phyloP scores from a whole-genome alignment of 352 stramenopile species.

The Globisporangium canariense region DNA sequence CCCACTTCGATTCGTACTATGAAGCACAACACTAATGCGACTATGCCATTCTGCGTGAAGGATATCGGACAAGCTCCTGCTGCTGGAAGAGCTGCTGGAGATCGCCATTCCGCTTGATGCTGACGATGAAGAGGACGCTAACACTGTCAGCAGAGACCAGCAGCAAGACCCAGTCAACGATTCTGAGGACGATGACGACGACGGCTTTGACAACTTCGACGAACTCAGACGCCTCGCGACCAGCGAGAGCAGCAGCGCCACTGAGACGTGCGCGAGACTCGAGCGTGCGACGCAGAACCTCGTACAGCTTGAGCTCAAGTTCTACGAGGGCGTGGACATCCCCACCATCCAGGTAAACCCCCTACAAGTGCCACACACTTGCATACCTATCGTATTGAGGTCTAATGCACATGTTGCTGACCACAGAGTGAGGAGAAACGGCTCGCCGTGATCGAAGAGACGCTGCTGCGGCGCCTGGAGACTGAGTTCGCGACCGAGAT shows the following conservation, averaged over 20 bases:
- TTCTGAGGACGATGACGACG: conserved; percentile 35
- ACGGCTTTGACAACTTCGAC: conserved; percentile 77
- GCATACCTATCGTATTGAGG: background rate
- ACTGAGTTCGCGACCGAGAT: conserved; percentile 86
- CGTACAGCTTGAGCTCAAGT: conserved; percentile 76
- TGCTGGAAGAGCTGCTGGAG: conserved; percentile 76
- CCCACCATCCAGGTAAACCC: conserved; percentile 53
- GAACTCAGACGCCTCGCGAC: conserved; percentile 30
- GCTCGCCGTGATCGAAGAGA: conserved; percentile 65
- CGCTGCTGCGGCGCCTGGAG: conserved; percentile 65
- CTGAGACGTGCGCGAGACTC: conserved; percentile 65
- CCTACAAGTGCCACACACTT: background rate
- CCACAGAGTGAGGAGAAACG: conserved; percentile 66
- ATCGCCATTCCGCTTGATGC: conserved; percentile 37
- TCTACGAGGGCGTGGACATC: conserved; percentile 67
- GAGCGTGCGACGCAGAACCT: conserved; percentile 73
- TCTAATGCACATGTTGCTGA: background rate
- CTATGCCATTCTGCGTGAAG: conserved; percentile 3
- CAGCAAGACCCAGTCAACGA: background rate
- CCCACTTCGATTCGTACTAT: background rate
- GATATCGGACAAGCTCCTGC: conserved; percentile 71
- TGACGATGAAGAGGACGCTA: conserved; percentile 20
- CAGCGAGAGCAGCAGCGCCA: conserved; percentile 33
- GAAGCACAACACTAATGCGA: background rate
- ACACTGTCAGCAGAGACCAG: background rate